These are phyloP conservation scores for Penicillium samsonianum DNA, from an alignment of 495 filamentous ascomycete species.

Conservation along the genomic window DNA sequence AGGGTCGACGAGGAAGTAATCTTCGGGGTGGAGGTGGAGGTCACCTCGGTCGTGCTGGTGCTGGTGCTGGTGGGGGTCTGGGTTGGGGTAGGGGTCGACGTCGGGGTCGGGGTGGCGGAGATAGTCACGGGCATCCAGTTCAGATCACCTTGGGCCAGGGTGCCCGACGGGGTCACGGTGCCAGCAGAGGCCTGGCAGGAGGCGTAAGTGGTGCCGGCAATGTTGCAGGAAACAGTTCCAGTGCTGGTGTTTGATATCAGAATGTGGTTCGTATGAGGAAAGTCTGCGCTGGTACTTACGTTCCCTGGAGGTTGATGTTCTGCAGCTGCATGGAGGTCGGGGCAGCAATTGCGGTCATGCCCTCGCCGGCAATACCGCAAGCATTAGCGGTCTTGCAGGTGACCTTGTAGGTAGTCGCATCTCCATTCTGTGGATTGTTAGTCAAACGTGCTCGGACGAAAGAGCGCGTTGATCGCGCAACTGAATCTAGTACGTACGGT, in stretches of 20 bases:
- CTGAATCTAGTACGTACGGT: conserved; percentile 21
- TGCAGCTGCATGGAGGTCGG: conserved; percentile 25
- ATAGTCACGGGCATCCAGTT: conserved; percentile 36
- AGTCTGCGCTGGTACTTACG: conserved; percentile 16
- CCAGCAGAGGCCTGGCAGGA: conserved; percentile 30
- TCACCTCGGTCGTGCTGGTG: neutral
- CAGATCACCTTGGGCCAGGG: conserved; percentile 22
- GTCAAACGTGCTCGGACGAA: neutral
- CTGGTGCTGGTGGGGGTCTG: conserved; percentile 7
- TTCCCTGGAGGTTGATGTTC: conserved; percentile 21
- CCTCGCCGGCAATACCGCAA: conserved; percentile 29
- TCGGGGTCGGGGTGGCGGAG: conserved; percentile 28
- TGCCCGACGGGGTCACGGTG: conserved; percentile 28
- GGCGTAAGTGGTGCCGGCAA: conserved; percentile 34
- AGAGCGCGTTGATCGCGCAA: neutral
- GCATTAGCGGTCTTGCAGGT: conserved; percentile 24
- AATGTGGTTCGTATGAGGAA: neutral
- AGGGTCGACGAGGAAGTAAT: conserved; percentile 3
- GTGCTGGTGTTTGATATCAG: conserved; percentile 20
- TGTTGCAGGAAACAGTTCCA: conserved; percentile 33
- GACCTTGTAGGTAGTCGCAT: conserved; percentile 33
- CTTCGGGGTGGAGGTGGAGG: conserved; percentile 10
- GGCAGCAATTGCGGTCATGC: conserved; percentile 30
- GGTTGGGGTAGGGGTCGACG: conserved; percentile 25
- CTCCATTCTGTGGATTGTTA: conserved; percentile 19